A percentile compares a stretch with the other conserved stretches of the same genome.
Evolutionary conservation across 768 basidiomycete species (phyloP).

Genomic region (Boletus rubescentipes): DNA sequence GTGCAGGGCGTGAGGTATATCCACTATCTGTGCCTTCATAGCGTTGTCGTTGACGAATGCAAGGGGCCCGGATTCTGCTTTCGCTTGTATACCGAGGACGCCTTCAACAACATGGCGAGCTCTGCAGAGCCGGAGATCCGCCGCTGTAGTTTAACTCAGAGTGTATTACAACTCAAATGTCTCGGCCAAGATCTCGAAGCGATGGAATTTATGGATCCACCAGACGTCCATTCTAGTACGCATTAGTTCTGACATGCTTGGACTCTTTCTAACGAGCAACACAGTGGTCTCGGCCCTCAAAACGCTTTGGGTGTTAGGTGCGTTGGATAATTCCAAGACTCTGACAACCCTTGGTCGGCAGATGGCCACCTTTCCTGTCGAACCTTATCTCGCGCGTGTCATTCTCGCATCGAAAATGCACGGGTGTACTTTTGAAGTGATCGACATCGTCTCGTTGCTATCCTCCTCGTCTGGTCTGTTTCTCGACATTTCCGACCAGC

Average conservation of each 20-base stretch:
- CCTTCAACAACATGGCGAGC: slow-evolving; percentile 62
- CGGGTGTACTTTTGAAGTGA: slow-evolving; percentile 73
- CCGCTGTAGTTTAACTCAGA: slow-evolving; percentile 80
- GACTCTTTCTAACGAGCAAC: neutral
- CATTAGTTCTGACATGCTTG: neutral
- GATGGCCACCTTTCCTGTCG: slow-evolving; percentile 93
- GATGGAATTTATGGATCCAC: slow-evolving; percentile 87
- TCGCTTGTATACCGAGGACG: slow-evolving; percentile 85
- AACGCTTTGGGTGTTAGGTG: slow-evolving; percentile 76
- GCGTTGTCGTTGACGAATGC: neutral
- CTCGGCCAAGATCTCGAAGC: slow-evolving; percentile 77
- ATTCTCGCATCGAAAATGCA: slow-evolving; percentile 74
- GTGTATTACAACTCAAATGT: slow-evolving; percentile 83
- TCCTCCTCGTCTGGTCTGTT: slow-evolving; percentile 82
- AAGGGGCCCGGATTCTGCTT: slow-evolving; percentile 86
- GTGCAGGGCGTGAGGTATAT: slow-evolving; percentile 87
- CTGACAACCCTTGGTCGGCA: slow-evolving; percentile 74
- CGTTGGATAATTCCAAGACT: slow-evolving; percentile 61
- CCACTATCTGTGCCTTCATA: neutral
- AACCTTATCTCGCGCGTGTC: slow-evolving; percentile 77
- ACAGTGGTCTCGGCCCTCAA: slow-evolving; percentile 63
- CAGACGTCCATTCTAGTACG: slow-evolving; percentile 73
- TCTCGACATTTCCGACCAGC: slow-evolving; percentile 69
- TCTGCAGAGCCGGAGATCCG: slow-evolving; percentile 88
- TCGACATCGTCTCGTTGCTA: slow-evolving; percentile 83